A percentile compares a stretch with the other conserved stretches of the same genome.
Conservation (phyloP, 352 stramenopile genomes). For the Pythium myriotylum region DNA sequence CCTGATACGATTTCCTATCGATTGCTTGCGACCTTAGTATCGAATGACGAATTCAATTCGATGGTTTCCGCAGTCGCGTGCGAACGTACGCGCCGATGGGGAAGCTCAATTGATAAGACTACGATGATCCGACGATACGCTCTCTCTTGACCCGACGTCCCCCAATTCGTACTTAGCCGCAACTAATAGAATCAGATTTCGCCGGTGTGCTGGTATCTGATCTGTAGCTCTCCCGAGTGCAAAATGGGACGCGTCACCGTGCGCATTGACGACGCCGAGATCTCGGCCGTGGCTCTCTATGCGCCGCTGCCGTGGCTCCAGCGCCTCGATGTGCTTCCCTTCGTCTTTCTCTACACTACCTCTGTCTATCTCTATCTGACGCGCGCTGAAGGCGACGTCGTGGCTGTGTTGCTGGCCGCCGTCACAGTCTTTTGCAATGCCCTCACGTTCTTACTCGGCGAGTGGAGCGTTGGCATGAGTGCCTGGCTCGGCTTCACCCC, state of each 20-base stretch:
- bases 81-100: conserved; percentile 33
- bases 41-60: conserved; percentile 72
- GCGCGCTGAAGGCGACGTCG: conserved; percentile 37
- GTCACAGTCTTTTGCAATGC: conserved; percentile 51
- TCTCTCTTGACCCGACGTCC: neutral
- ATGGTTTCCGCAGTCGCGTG: conserved; percentile 42
- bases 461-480: conserved; percentile 52
- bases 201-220: no score
- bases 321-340: conserved; percentile 55
- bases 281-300: conserved; percentile 60
- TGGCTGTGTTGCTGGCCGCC: conserved; percentile 49
- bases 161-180: conserved; percentile 27
- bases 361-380: conserved; percentile 34
- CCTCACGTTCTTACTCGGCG: conserved; percentile 54
- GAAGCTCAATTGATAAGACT: conserved; percentile 79
- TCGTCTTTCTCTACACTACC: conserved; percentile 42
- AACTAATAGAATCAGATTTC: neutral
- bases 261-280: conserved; percentile 54
- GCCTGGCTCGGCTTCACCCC: conserved; percentile 41
- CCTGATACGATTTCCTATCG: conserved; percentile 35
- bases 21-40: conserved; percentile 28
- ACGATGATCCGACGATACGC: conserved; percentile 85
- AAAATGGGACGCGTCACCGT: conserved; percentile 32
- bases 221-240: neutral
- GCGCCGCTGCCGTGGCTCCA: conserved; percentile 57